Base-by-base conservation (phyloP, 106 monocot genomes). In the Dendrobium huoshanense region DNA sequence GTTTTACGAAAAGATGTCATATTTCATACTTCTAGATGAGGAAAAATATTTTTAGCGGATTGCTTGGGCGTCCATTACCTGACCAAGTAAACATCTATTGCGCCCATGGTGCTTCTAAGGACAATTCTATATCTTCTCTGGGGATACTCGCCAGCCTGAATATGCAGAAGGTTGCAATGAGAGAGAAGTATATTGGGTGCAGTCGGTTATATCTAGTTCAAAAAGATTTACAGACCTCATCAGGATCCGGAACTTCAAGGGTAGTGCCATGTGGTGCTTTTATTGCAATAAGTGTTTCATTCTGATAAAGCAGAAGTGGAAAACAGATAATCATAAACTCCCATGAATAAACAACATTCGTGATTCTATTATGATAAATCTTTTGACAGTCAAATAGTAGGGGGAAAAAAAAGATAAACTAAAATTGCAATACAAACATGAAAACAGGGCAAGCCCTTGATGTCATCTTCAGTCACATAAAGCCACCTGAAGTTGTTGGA, bases 191-290 rank as follows among this genome's bases (percentile, higher is more conserved):
- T 70, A 33, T 37, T 33, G 37, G 15, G 15, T 37, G 4, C 2
- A 37, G 0, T 33, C 16, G 70, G 70, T 70, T 70, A 29, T 70
- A 37, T 40, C 59, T 41, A 77, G 33, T 78, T 77, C 29, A 19
- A 16, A 27, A 18, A 47, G 3, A 75, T 11, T 82, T 41, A 29
- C 24, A 70, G 40, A 93, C 93, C 90, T 93, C 93, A 73, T 93
- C 93, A 15, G 93, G 93, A 87, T 93, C 90, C 70, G 93, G 93
- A 73, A 93, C 90, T 83, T 93, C 93, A 43, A 93, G 77, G 9
- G 90, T 93, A 64, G 93, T 90, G 16, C 93, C 93, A 88, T 88
- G 90, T 9, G 93, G 93, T 79, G 93, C 93, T 85, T 93, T 93
- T 40, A 93, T 90, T 83, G 93, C 93, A 82, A 93, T 90, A 33